Evolutionary conservation across 2,329 filamentous ascomycete species (phyloP), one percentile per base, ranked within the genome.

Genomic region (Neocatenulostroma microsporum): DNA sequence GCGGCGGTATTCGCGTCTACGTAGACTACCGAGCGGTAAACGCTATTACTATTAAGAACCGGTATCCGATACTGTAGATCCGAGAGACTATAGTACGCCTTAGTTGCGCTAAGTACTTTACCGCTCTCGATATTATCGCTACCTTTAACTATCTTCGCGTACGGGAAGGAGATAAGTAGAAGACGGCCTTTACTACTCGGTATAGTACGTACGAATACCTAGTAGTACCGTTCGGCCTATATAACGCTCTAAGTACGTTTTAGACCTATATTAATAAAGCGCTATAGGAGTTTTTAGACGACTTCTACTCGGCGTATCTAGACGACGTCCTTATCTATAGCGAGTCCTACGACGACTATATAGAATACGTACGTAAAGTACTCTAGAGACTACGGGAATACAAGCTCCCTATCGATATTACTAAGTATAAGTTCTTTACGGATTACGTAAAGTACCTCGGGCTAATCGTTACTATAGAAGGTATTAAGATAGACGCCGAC

Each of bases 391-490:
- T 58, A n/a, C 12, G 34, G 8, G 19, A 49, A 32, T 37, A 25
- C 6, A 47, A 36, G 2, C 36, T 59, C 9, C 21, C 36, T 3
- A 26, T 33, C 2, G 38, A 36, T 14, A 23, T 27, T 3, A 17
- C 49, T 3, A 62, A 62, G 45, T 59, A 41, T 41, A 31, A 54
- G 30, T 62, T 61, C 41, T 42, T 55, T 40, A 44, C 41, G 21
- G 39, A 51, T 13, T 17, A 48, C 37, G 41, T 55, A 15, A 39
- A 55, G 14, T 62, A 54, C 39, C 39, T 63, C 25, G 42, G 50
- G 17, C 59, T 51, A 42, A 53, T 53, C 30, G 53, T 62, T 21
- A 36, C 25, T 13, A 35, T 30, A 12, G 28, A 44, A 30, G 37
- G 50, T 35, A 45, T 62, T 8, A 20, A 30, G 14, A 56, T 61